Base-by-base conservation (phyloP, 176 grass and related monocot species). In the Triticum timopheevii region DNA sequence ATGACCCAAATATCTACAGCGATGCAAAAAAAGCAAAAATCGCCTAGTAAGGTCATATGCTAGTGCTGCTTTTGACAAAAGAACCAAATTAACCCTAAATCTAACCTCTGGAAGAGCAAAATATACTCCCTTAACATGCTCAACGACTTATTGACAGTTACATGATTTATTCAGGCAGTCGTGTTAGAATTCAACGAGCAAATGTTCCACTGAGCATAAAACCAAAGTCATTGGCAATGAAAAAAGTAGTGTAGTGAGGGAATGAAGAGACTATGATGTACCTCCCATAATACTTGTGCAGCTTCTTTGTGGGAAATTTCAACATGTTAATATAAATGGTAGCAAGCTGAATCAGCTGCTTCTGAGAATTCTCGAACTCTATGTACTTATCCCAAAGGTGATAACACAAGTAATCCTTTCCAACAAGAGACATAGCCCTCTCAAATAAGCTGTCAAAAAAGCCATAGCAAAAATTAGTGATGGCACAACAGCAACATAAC, bases 321-420 rank as follows among this genome's bases (percentile, higher is more conserved):
- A 98, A 75, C 35, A 85, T 87, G 82, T 87, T 86, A 70, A 98
- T 90, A 77, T 89, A 92, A 83, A 95, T 80, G 82, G 88, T 92
- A 56, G 90, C 95, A 89, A 98, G 93, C 19, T 87, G 85, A 89
- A 82, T 80, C 82, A 91, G 87, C 71, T 98, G 86, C 75, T 98
- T 93, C 82, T 93, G 78, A 67, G 88, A 89, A 77, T 86, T 90
- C 80, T 98, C 96, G 88, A 92, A 98, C 61, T 95, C 90, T 76
- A 95, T 92, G 76, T 93, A 92, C 86, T 91, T 98, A 83, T 98
- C 93, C 96, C 96, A 98, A 69, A 95, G 77, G 64, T 74, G 89
- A 85, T 92, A 73, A 66, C 96, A 98, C 65, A 89, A 84, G 77
- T 93, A 98, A 75, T 98, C 93, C 90, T 91, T 98, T 80, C 88